Percentiles rank a stretch among this genome's conserved stretches.
Evolutionary conservation across 371 early-diverging fungal genomes (phyloP).

Genomic region (Apophysomyces trapeziformis): DNA sequence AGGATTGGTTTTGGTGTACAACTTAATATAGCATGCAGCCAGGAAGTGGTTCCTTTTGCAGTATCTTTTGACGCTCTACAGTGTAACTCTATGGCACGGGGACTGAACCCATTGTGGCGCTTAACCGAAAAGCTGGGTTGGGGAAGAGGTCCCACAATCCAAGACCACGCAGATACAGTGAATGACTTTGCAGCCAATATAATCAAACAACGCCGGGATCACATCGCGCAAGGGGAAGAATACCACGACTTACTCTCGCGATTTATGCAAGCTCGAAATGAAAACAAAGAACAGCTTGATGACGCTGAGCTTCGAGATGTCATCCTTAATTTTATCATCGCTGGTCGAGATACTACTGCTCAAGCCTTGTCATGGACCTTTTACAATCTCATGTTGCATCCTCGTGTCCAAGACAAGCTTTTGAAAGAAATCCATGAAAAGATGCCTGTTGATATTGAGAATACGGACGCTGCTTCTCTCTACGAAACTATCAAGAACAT

Average conservation of each 20-base stretch:
- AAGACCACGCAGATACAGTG: slow-evolving; percentile 36
- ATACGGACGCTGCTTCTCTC: slow-evolving; percentile 36
- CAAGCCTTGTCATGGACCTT: slow-evolving; percentile 73
- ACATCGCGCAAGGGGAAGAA: slow-evolving; percentile 25
- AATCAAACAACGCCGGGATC: slow-evolving; percentile 41
- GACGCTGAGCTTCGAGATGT: slow-evolving; percentile 55
- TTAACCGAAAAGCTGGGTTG: slow-evolving; percentile 1
- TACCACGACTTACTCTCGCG: slow-evolving; percentile 41
- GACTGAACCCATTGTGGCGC: background rate
- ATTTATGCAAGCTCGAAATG: slow-evolving; percentile 42
- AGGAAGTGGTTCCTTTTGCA: background rate
- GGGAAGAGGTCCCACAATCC: slow-evolving; percentile 15
- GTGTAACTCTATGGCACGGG: background rate
- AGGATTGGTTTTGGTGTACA: background rate
- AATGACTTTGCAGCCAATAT: slow-evolving; percentile 51
- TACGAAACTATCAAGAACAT: slow-evolving; percentile 54
- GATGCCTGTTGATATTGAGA: slow-evolving; percentile 31
- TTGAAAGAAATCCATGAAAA: slow-evolving; percentile 47
- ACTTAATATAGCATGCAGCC: background rate
- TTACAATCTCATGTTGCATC: slow-evolving; percentile 50
- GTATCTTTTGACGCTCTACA: background rate
- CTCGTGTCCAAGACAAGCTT: slow-evolving; percentile 48
- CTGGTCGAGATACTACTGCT: slow-evolving; percentile 77
- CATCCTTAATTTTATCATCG: slow-evolving; percentile 57
- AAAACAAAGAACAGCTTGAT: slow-evolving; percentile 37